phyloP scores from a whole-genome alignment of 257 asterid genomes.

The Forsythia suspensa region DNA sequence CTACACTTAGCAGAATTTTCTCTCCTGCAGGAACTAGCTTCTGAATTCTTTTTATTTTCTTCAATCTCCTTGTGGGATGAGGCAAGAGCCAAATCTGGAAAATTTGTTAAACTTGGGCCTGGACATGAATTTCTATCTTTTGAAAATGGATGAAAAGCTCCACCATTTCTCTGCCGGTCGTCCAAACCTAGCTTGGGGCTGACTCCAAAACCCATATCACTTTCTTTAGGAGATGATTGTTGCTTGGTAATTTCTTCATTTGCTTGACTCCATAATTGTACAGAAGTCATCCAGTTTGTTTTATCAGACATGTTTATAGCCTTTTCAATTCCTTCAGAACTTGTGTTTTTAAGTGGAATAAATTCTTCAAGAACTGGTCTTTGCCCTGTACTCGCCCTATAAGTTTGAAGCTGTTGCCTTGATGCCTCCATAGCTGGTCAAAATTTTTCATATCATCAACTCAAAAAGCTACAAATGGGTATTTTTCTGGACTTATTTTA shows the following conservation, averaged over 20 bases:
- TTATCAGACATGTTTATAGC: constrained; percentile 46
- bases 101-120: constrained; percentile 21
- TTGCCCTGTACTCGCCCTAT: constrained; percentile 41
- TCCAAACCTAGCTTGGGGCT: constrained; percentile 45
- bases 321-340: constrained; percentile 22
- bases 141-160: constrained; percentile 66
- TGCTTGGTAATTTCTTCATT: constrained; percentile 33
- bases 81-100: constrained; percentile 79
- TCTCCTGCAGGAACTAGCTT: constrained; percentile 27
- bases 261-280: constrained; percentile 90
- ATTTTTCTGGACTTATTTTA: not conserved
- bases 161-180: constrained; percentile 52
- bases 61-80: constrained; percentile 56
- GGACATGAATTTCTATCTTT: constrained; percentile 37
- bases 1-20: constrained; percentile 36
- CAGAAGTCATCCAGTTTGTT: constrained; percentile 93
- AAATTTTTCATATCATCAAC: not conserved
- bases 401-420: constrained; percentile 73
- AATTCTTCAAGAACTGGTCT: constrained; percentile 87
- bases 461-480: not conserved
- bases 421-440: constrained; percentile 84
- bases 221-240: constrained; percentile 41
- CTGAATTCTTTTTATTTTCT: constrained; percentile 40
- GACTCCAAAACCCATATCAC: constrained; percentile 32
- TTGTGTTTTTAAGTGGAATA: constrained; percentile 61